phyloP scores from a whole-genome alignment of 164 flowering plant species.

The Buxus sempervirens region DNA sequence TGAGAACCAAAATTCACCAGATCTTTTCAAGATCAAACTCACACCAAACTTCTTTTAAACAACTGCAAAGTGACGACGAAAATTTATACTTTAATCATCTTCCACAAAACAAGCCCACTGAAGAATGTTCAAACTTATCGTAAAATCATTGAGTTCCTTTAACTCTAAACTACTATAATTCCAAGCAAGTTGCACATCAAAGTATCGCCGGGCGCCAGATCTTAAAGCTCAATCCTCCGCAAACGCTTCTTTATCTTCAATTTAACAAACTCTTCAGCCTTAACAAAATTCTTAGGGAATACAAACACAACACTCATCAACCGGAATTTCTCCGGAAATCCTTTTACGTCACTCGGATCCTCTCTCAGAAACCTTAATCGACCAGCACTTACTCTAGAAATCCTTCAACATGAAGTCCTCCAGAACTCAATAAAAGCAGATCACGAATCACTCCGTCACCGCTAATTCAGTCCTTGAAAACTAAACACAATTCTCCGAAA shows the following conservation, averaged over 20 bases:
- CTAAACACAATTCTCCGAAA: no score
- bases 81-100: neutral
- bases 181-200: conserved; percentile 1
- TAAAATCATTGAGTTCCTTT: conserved; percentile 6
- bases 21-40: neutral
- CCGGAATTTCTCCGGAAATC: neutral
- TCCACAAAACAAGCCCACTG: neutral
- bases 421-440: no score
- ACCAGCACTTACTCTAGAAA: no score
- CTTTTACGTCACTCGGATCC: no score
- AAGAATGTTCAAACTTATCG: neutral
- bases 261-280: neutral
- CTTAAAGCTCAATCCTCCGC: neutral
- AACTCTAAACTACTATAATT: neutral
- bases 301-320: neutral
- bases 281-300: neutral
- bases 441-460: no score
- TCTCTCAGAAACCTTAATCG: no score
- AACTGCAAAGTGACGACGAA: neutral
- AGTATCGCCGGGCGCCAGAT: neutral
- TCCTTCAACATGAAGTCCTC: no score
- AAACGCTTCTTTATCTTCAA: neutral
- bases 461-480: no score
- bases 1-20: neutral
- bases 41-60: neutral